Evolutionary conservation across 108 stramenopile species (phyloP), one percentile per base, ranked within the genome.

Genomic region (Aurantiochytrium sp.): DNA sequence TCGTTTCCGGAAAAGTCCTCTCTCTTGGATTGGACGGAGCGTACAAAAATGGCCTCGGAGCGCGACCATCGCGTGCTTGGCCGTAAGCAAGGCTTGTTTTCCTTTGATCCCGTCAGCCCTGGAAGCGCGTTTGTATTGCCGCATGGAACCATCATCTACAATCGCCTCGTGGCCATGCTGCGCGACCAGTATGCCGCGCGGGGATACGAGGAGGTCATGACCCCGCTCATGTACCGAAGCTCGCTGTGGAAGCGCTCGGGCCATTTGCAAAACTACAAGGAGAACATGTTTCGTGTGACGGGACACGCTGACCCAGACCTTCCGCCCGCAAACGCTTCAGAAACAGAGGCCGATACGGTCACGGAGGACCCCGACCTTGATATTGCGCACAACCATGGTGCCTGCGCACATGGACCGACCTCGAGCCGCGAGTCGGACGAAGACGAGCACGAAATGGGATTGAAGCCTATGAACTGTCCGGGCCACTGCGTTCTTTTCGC

Each of bases 391-490:
- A 83, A 83, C 23, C 76, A 83, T 23, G 76, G 76, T 28, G 88
- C 58, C 59, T 59, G 59, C 19, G 23, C 47, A 18, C 64, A 43
- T 5, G 60, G 35, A 35, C 35, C 35, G 35, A 2, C 35, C 2
- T 35, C 35, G 35, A 2, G 60, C 14, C 42, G 69, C 8, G 6
- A 19, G 5, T 4, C 12, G 12, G 88, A 16, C 5, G 88, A 69
- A 18, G 64, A 69, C 64, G 64, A 69, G 55, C 55, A 57, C 42
- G 45, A 42, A 19, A 60, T 88, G 25, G 88, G 88, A 19, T 8
- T 88, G 18, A 99, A 99, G 91, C 99, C 99, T 57, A 99, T 99
- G 99, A 99, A 99, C 93, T 99, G 99, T 90, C 99, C 99, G 60
- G 98, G 97, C 10, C 99, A 99, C 90, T 99, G 98, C 91, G 91